Conservation (phyloP, 2,329 filamentous ascomycete species). For the Arthrinium phaeospermum region DNA sequence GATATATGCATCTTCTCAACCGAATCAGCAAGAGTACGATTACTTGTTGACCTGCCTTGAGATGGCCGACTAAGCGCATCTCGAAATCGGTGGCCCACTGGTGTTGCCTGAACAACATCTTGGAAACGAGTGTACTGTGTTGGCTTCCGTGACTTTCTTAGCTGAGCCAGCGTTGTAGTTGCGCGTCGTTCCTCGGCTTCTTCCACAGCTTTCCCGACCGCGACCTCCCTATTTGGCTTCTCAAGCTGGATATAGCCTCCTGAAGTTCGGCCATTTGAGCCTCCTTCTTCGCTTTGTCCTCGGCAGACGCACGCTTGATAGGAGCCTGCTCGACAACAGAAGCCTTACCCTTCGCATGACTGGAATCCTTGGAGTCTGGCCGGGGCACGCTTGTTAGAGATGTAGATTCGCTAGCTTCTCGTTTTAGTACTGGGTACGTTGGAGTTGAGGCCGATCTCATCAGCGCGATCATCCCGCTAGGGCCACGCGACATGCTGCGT, state of each 20-base stretch:
- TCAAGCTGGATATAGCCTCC: slow-evolving; percentile 74
- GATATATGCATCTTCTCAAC: slow-evolving; percentile 32
- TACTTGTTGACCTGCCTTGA: slow-evolving; percentile 33
- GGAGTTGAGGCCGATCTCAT: slow-evolving; percentile 73
- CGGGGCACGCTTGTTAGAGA: slow-evolving; percentile 56
- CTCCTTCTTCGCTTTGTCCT: slow-evolving; percentile 67
- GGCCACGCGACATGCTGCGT: slow-evolving; percentile 61
- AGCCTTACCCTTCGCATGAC: slow-evolving; percentile 56
- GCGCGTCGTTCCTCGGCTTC: slow-evolving; percentile 68
- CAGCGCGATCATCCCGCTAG: slow-evolving; percentile 64
- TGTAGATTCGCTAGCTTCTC: slow-evolving; percentile 68
- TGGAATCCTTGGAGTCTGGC: slow-evolving; percentile 46
- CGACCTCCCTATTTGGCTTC: slow-evolving; percentile 75
- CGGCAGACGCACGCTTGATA: slow-evolving; percentile 53
- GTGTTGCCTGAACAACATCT: slow-evolving; percentile 62
- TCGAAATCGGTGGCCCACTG: slow-evolving; percentile 59
- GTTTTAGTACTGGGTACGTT: slow-evolving; percentile 65
- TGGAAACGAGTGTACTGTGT: slow-evolving; percentile 44
- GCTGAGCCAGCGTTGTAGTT: slow-evolving; percentile 50
- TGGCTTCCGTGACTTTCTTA: slow-evolving; percentile 60
- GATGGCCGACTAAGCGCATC: slow-evolving; percentile 46
- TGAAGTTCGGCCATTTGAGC: slow-evolving; percentile 71
- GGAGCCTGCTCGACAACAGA: background rate
- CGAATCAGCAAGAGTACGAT: slow-evolving; percentile 31
- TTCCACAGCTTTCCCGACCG: slow-evolving; percentile 70